phyloP scores from a whole-genome alignment of 257 asterid genomes.

The Fraxinus pennsylvanica region DNA sequence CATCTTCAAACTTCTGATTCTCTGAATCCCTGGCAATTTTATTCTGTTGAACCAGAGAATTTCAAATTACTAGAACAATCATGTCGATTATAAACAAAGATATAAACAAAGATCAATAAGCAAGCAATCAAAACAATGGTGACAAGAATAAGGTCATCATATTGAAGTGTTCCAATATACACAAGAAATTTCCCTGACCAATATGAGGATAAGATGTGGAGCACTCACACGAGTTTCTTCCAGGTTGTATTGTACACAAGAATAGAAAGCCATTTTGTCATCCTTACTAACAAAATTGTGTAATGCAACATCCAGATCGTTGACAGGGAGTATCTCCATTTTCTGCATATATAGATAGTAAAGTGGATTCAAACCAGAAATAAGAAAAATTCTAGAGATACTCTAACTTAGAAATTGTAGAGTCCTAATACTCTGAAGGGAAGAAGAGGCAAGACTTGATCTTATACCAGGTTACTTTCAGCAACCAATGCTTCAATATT shows the following conservation, averaged over 20 bases:
- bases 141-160: constrained; percentile 9
- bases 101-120: background rate
- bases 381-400: constrained; percentile 14
- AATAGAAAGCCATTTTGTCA: constrained; percentile 87
- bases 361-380: constrained; percentile 19
- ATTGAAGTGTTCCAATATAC: background rate
- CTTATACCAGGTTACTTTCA: constrained; percentile 88
- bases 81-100: background rate
- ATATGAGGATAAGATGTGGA: constrained; percentile 14
- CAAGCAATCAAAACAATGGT: constrained; percentile 8
- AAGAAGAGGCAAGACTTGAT: constrained; percentile 23
- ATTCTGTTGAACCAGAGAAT: constrained; percentile 48
- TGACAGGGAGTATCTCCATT: constrained; percentile 97
- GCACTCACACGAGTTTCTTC: constrained; percentile 93
- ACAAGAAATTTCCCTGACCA: background rate
- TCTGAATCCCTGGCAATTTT: constrained; percentile 69
- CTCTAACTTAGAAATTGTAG: constrained; percentile 18
- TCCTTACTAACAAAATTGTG: constrained; percentile 94
- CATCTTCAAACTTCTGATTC: constrained; percentile 63
- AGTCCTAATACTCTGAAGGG: constrained; percentile 22
- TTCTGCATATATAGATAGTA: constrained; percentile 48
- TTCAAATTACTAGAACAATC: constrained; percentile 26
- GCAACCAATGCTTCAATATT: constrained; percentile 98
- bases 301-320: constrained; percentile 91
- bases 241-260: constrained; percentile 87